Percentiles rank a stretch among this genome's conserved stretches.
phyloP scores from a whole-genome alignment of 2,329 filamentous ascomycete species.

The Calonectria montana region DNA sequence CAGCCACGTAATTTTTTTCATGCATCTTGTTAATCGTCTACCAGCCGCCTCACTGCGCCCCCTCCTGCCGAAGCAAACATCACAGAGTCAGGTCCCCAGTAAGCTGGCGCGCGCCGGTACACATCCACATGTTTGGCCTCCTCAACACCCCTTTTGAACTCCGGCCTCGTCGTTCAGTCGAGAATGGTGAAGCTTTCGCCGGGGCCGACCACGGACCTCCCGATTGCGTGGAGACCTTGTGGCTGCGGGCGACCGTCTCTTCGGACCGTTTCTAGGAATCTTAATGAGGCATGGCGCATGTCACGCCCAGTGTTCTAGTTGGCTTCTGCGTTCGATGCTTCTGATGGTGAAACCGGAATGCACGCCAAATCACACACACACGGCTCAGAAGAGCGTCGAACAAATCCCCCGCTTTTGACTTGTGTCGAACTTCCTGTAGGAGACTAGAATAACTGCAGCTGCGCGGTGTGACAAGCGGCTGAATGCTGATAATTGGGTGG shows the following conservation, averaged over 20 bases:
- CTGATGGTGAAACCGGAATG: constrained; percentile 16
- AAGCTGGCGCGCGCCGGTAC: not conserved
- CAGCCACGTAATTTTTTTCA: constrained; percentile 1
- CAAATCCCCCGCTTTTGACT: not conserved
- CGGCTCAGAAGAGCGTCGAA: not conserved
- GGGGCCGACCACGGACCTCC: not conserved
- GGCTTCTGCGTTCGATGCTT: constrained; percentile 9
- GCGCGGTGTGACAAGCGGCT: not conserved
- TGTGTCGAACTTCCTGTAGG: not conserved
- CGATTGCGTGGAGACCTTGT: constrained; percentile 10
- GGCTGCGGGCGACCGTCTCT: not conserved
- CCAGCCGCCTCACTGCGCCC: constrained; percentile 4
- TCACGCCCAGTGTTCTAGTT: not conserved
- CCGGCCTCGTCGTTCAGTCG: not conserved
- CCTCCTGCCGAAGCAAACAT: not conserved
- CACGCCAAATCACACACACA: not conserved
- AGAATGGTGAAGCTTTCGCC: not conserved
- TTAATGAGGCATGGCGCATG: constrained; percentile 4
- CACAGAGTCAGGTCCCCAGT: not conserved
- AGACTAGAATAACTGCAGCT: not conserved
- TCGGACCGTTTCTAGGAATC: not conserved
- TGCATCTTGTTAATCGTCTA: not conserved
- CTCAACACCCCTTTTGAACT: not conserved
- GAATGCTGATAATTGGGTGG: not conserved
- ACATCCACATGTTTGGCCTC: not conserved